Evolutionary conservation across 1,284 basidiomycete species (phyloP).

Genomic region (Tilletia setariae): DNA sequence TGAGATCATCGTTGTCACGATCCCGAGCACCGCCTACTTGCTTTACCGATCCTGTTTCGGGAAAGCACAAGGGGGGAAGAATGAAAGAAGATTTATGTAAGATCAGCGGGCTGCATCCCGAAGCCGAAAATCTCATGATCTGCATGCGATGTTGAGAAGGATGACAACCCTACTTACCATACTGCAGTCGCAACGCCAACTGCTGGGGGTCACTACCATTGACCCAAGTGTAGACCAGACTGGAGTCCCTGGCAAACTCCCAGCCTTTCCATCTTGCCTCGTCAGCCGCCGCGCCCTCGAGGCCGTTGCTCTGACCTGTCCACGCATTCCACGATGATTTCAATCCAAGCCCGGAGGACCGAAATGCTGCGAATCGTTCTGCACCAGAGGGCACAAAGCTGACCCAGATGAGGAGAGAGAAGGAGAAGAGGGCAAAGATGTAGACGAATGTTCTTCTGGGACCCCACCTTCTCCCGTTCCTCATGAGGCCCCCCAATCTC

Average conservation of each 20-base stretch:
- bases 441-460: neutral
- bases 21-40: slow-evolving; percentile 18
- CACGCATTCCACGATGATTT: neutral
- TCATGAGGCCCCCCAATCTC: neutral
- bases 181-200: neutral
- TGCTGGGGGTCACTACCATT: slow-evolving; percentile 4
- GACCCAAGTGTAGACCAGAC: slow-evolving; percentile 18
- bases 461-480: neutral
- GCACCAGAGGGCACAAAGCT: neutral
- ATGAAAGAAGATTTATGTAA: no score
- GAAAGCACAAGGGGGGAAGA: neutral
- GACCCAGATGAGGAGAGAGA: neutral
- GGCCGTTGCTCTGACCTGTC: neutral
- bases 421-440: slow-evolving; percentile 9
- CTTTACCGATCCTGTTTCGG: slow-evolving; percentile 10
- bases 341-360: neutral
- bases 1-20: slow-evolving; percentile 21
- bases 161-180: slow-evolving; percentile 1
- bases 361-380: neutral
- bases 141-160: neutral
- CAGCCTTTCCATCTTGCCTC: slow-evolving; percentile 10
- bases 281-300: neutral
- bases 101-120: neutral
- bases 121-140: neutral
- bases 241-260: slow-evolving; percentile 11